phyloP scores from a whole-genome alignment of 106 monocot genomes.

The Gastrodia elata region DNA sequence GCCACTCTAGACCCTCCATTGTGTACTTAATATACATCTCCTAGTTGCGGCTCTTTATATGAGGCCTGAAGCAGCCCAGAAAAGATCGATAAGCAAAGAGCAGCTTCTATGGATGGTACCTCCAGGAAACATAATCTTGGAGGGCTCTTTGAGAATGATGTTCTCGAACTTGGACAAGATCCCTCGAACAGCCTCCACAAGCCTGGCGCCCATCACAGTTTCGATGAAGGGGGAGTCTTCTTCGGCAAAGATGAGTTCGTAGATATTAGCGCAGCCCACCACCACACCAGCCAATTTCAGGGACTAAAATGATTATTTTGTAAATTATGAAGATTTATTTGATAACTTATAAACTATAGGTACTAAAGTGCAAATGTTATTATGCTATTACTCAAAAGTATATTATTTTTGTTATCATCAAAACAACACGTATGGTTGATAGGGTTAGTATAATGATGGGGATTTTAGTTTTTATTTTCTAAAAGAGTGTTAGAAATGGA shows the following conservation, averaged over 20 bases:
- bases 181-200: conserved; percentile 73
- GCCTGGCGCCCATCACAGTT: conserved; percentile 46
- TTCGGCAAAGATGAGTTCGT: conserved; percentile 28
- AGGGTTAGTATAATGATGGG: too few species aligned
- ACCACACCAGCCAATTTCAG: too few species aligned
- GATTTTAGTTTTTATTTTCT: too few species aligned
- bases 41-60: conserved; percentile 77
- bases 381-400: too few species aligned
- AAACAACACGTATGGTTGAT: too few species aligned
- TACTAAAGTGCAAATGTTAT: too few species aligned
- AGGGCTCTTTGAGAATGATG: conserved; percentile 57
- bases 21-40: conserved; percentile 93
- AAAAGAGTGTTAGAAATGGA: too few species aligned
- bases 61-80: conserved; percentile 71
- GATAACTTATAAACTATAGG: too few species aligned
- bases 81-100: conserved; percentile 86
- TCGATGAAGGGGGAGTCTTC: conserved; percentile 46
- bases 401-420: too few species aligned
- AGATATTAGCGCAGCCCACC: too few species aligned
- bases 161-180: conserved; percentile 92
- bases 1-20: conserved; percentile 81
- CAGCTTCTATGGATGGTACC: conserved; percentile 75
- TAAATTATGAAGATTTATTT: too few species aligned
- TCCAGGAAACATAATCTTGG: conserved; percentile 57
- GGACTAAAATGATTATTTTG: too few species aligned